Evolutionary conservation across 2,329 filamentous ascomycete genomes (phyloP), one percentile per base, ranked within the genome.

Genomic region (Colletotrichum spinosum): DNA sequence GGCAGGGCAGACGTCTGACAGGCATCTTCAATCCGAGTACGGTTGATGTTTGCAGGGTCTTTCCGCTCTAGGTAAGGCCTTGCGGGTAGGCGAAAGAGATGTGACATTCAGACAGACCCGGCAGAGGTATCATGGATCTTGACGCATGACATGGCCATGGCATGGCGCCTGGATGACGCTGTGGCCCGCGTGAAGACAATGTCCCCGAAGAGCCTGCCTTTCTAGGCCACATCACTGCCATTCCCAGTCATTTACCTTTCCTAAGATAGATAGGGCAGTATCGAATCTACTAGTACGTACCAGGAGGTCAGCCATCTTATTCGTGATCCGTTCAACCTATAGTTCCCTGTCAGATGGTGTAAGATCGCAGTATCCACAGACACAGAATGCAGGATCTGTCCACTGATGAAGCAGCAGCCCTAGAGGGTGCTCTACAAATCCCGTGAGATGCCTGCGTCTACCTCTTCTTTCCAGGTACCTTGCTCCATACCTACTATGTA

Each of bases 41-140:
- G 55, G 55, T 10, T 10, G n/a, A 9, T 25, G n/a, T 54, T 61
- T 48, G 41, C 57, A 55, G 62, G 57, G 57, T 39, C 35, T 53
- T 62, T 39, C 52, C 42, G 33, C 6, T 49, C 37, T 50, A 11
- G 58, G 63, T 44, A 66, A 66, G 12, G 41, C 15, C 9, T 50
- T 57, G 58, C 58, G 63, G 59, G 12, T 15, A 38, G 33, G 10
- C 49, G 25, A 25, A 25, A 5, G 25, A 25, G 25, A 5, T 25
- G 25, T 44, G 42, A 35, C n/a, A 49, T 15, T 13, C 25, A 34
- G 44, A 46, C 44, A 46, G 15, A 7, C 9, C 15, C 44, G 25
- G n/a, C 44, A 17, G 13, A 12, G 17, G 13, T 12, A 41, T 9
- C 38, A 41, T 12, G 8, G 38, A 41, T 12, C 51, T 12, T 15